Evolutionary conservation across 2,329 filamentous ascomycete species (phyloP).

Genomic region (Clathrospora elynae): DNA sequence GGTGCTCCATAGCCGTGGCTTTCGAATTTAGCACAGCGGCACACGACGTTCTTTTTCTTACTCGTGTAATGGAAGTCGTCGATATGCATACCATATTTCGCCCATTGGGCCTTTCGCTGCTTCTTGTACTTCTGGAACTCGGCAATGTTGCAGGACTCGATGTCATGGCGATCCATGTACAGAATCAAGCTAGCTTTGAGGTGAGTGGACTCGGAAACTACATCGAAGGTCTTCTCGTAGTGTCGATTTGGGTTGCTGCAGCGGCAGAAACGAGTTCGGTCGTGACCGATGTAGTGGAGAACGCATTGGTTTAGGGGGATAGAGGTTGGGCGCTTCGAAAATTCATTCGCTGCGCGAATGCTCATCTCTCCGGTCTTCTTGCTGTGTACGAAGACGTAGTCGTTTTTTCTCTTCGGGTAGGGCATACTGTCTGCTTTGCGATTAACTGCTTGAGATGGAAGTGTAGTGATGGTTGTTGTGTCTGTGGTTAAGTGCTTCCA

Average conservation of each 20-base stretch:
- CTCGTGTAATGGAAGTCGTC: conserved; percentile 23
- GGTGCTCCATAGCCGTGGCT: conserved; percentile 6
- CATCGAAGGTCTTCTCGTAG: neutral
- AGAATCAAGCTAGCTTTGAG: conserved; percentile 8
- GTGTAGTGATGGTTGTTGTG: no score
- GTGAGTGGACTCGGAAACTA: conserved; percentile 10
- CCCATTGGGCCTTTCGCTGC: conserved; percentile 7
- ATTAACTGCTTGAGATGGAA: no score
- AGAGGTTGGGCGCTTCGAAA: neutral
- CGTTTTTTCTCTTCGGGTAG: neutral
- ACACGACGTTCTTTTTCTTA: conserved; percentile 15
- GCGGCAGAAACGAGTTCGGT: conserved; percentile 7
- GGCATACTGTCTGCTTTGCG: neutral
- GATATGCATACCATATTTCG: conserved; percentile 4
- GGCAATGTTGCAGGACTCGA: conserved; percentile 7
- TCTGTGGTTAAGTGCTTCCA: no score
- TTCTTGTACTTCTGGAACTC: conserved; percentile 1
- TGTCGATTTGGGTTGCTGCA: conserved; percentile 9
- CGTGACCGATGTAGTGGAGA: conserved; percentile 11
- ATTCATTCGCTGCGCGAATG: conserved; percentile 7
- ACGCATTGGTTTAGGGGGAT: neutral
- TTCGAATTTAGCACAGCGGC: conserved; percentile 16
- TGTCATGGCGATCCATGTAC: conserved; percentile 15
- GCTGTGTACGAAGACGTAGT: conserved; percentile 11
- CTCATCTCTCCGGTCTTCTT: conserved; percentile 12